A percentile compares a stretch with the other conserved stretches of the same genome.
These are phyloP conservation scores for Salix arbutifolia DNA, from an alignment of 345 rosid genomes.

Conservation along the genomic window DNA sequence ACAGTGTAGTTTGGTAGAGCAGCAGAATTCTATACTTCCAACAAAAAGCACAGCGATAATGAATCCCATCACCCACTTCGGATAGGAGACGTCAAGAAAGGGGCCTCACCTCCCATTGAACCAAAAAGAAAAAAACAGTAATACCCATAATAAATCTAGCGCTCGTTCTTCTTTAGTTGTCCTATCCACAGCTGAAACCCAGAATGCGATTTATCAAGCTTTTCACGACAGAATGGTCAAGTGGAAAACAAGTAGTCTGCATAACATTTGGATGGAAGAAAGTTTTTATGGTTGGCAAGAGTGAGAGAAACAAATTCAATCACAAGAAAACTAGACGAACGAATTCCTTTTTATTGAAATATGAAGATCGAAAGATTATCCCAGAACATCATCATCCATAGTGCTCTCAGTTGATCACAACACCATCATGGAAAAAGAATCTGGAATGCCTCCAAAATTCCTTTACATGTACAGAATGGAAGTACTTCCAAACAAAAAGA, in stretches of 20 bases:
- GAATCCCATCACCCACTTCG: too few species aligned
- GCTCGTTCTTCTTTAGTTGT: not conserved
- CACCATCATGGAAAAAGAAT: slow-evolving; percentile 9
- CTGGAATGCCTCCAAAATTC: slow-evolving; percentile 33
- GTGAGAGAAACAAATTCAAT: too few species aligned
- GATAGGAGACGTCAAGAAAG: too few species aligned
- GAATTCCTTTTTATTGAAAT: slow-evolving; percentile 8
- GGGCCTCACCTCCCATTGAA: too few species aligned
- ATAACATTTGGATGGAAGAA: too few species aligned
- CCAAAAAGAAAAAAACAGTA: too few species aligned
- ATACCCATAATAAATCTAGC: too few species aligned
- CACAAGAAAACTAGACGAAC: slow-evolving; percentile 2
- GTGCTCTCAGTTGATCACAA: slow-evolving; percentile 1
- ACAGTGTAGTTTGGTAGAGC: too few species aligned
- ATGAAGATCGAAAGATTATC: not conserved
- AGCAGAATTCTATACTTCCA: too few species aligned
- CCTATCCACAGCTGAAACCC: not conserved
- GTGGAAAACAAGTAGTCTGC: too few species aligned
- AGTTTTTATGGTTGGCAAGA: not conserved
- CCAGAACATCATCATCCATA: slow-evolving; percentile 6
- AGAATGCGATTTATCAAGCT: not conserved
- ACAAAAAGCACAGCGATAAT: too few species aligned
- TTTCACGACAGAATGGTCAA: not conserved
- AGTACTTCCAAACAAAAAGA: slow-evolving; percentile 21
- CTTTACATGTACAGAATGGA: slow-evolving; percentile 29